A percentile compares a stretch with the other conserved stretches of the same genome.
Conservation (phyloP, 768 basidiomycete genomes). For the Podaxis sp. region DNA sequence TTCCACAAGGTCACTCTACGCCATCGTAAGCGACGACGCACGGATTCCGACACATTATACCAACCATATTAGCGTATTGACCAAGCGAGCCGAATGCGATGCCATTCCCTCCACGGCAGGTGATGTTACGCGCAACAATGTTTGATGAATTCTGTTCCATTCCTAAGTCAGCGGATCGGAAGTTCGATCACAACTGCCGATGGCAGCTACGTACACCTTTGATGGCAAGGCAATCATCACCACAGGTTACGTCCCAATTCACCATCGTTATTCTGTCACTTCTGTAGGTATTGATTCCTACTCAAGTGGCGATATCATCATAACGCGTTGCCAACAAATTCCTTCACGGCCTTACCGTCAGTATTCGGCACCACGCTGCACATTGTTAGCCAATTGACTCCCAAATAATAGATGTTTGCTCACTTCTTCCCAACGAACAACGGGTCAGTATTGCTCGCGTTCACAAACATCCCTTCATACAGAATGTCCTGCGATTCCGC, state of each 20-base stretch:
- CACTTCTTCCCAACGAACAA: conserved; percentile 47
- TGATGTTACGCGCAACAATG: conserved; percentile 41
- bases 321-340: no score
- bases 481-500: conserved; percentile 43
- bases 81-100: conserved; percentile 59
- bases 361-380: conserved; percentile 54
- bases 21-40: not conserved
- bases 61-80: conserved; percentile 49
- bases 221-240: conserved; percentile 64
- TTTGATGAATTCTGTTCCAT: conserved; percentile 48
- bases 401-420: not conserved
- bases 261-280: conserved; percentile 42
- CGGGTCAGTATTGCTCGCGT: conserved; percentile 53
- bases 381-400: not conserved
- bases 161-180: not conserved
- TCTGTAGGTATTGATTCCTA: conserved; percentile 49
- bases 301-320: not conserved
- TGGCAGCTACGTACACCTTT: conserved; percentile 45
- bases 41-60: not conserved
- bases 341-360: conserved; percentile 36
- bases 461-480: conserved; percentile 55
- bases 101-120: conserved; percentile 56
- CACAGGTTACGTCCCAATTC: conserved; percentile 59
- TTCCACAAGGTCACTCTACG: conserved; percentile 28
- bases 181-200: not conserved